These are phyloP conservation scores for Puccinia horiana DNA, from an alignment of 1,284 basidiomycete genomes.

Conservation along the genomic window DNA sequence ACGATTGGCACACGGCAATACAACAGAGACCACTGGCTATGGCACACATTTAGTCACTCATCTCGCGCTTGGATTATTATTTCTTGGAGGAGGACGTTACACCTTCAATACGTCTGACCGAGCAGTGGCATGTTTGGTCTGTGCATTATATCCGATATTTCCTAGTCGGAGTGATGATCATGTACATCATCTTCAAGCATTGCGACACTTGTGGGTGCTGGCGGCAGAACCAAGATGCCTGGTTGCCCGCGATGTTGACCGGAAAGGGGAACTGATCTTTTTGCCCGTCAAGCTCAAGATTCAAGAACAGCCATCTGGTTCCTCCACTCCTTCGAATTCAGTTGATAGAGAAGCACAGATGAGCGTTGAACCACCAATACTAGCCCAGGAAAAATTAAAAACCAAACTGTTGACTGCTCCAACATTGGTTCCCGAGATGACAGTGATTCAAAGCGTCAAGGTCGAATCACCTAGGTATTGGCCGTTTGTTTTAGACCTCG, in stretches of 20 bases:
- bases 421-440: constrained; percentile 83
- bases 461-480: constrained; percentile 92
- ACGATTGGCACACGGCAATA: constrained; percentile 86
- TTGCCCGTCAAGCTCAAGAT: constrained; percentile 83
- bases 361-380: constrained; percentile 10
- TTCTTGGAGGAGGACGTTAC: constrained; percentile 88
- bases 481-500: constrained; percentile 79
- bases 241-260: constrained; percentile 85
- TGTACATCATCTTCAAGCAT: constrained; percentile 84
- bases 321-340: constrained; percentile 51
- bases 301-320: constrained; percentile 62
- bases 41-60: constrained; percentile 88
- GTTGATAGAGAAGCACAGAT: constrained; percentile 29
- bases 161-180: constrained; percentile 79
- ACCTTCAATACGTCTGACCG: constrained; percentile 89
- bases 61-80: constrained; percentile 86
- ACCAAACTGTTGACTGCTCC: constrained; percentile 78
- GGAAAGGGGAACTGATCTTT: constrained; percentile 76
- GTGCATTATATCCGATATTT: constrained; percentile 87
- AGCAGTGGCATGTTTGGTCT: constrained; percentile 83
- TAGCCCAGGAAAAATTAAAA: constrained; percentile 22
- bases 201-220: constrained; percentile 91
- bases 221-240: constrained; percentile 92
- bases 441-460: constrained; percentile 73
- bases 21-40: constrained; percentile 75